Evolutionary conservation across 2,329 filamentous ascomycete species (phyloP).

Genomic region (Aureobasidium sp.): DNA sequence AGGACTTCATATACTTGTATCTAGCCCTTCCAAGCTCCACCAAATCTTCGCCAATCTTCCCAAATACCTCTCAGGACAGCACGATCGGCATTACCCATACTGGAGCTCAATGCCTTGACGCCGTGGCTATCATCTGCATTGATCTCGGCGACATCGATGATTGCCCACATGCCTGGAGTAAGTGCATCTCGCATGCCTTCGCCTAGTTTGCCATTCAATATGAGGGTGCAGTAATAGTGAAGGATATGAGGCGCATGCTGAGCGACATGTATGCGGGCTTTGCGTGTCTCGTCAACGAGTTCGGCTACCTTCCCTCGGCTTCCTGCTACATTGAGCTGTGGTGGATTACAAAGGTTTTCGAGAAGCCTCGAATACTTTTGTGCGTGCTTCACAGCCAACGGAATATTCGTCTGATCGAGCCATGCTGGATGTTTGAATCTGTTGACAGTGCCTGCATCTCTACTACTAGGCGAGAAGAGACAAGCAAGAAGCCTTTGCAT

Average conservation of each 20-base stretch:
- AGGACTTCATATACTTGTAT: not conserved
- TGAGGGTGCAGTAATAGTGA: conserved; percentile 49
- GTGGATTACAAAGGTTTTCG: conserved; percentile 55
- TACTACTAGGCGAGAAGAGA: conserved; percentile 43
- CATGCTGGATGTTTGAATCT: conserved; percentile 27
- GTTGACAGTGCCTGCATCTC: conserved; percentile 23
- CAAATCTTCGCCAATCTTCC: conserved; percentile 41
- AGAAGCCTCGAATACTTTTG: conserved; percentile 49
- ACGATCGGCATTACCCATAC: conserved; percentile 45
- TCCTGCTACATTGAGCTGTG: conserved; percentile 48
- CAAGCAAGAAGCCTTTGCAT: conserved; percentile 50
- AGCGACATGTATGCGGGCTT: conserved; percentile 50
- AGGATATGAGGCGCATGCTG: conserved; percentile 53
- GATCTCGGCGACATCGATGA: conserved; percentile 45
- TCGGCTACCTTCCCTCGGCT: conserved; percentile 28
- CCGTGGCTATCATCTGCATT: conserved; percentile 35
- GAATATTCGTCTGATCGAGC: conserved; percentile 22
- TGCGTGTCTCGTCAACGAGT: conserved; percentile 54
- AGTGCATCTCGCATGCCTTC: conserved; percentile 48
- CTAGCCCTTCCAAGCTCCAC: conserved; percentile 20
- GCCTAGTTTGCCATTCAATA: conserved; percentile 43
- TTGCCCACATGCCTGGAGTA: conserved; percentile 45
- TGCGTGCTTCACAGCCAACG: conserved; percentile 39
- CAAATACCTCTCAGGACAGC: conserved; percentile 49
- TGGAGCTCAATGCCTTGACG: conserved; percentile 45